A percentile compares a stretch with the other conserved stretches of the same genome.
Evolutionary conservation across 805 yeast genomes (phyloP).

Genomic region (Yarrowia keelungensis): DNA sequence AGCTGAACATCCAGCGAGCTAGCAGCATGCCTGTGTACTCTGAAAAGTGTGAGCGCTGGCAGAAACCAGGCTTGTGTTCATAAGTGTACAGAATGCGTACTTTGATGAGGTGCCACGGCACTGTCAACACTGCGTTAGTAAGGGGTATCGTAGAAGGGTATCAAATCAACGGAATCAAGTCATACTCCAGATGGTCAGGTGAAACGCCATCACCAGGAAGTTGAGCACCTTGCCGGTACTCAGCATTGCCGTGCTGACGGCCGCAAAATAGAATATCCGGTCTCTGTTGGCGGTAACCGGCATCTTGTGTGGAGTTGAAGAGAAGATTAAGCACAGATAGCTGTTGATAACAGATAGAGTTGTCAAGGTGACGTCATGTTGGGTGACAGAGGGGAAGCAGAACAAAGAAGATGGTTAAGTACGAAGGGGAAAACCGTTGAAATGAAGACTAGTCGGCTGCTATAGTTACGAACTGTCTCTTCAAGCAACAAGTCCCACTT

Average conservation of each 20-base stretch:
- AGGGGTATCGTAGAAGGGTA: constrained; percentile 6
- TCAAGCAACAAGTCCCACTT: no score
- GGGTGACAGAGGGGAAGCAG: no score
- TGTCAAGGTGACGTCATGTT: neutral
- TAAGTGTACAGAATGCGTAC: constrained; percentile 35
- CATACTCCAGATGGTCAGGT: constrained; percentile 19
- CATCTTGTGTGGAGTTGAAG: constrained; percentile 12
- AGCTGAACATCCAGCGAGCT: constrained; percentile 29
- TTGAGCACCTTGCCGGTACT: constrained; percentile 22
- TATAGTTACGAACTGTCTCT: no score
- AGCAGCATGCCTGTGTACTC: constrained; percentile 29
- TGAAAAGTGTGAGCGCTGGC: constrained; percentile 28
- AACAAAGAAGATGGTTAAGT: no score
- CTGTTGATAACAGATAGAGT: neutral
- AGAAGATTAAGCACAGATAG: constrained; percentile 8
- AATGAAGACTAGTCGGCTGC: no score
- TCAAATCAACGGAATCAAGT: neutral
- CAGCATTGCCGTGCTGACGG: constrained; percentile 15
- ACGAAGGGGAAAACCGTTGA: no score
- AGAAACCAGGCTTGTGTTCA: constrained; percentile 29
- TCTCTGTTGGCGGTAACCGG: constrained; percentile 32
- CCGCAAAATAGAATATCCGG: constrained; percentile 29
- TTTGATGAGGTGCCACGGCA: constrained; percentile 27
- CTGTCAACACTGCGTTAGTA: constrained; percentile 28
- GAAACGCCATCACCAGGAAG: constrained; percentile 18